Evolutionary conservation across 305 asterid species (phyloP).

Genomic region (Ilex paraguariensis): DNA sequence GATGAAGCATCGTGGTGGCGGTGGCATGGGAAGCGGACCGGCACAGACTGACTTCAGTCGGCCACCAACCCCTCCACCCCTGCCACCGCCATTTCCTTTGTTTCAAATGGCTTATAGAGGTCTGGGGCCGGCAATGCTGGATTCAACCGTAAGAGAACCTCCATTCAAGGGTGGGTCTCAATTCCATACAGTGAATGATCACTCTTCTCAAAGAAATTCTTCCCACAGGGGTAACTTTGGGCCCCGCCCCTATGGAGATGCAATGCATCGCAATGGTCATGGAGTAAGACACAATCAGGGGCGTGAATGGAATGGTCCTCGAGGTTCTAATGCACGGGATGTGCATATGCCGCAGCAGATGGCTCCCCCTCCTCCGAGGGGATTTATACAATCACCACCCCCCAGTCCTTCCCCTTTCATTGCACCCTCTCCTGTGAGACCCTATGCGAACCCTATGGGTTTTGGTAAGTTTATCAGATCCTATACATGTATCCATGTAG

Average conservation of each 20-base stretch:
- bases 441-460: conserved; percentile 52
- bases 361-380: conserved; percentile 47
- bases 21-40: conserved; percentile 43
- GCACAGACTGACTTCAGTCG: conserved; percentile 44
- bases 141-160: conserved; percentile 44
- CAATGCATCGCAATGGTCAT: conserved; percentile 50
- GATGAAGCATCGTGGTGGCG: conserved; percentile 49
- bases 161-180: conserved; percentile 48
- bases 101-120: conserved; percentile 35
- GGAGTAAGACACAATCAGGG: conserved; percentile 76
- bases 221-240: conserved; percentile 62
- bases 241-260: conserved; percentile 73
- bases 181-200: conserved; percentile 43
- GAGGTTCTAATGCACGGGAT: conserved; percentile 24
- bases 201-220: conserved; percentile 43
- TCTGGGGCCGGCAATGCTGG: conserved; percentile 47
- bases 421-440: conserved; percentile 49
- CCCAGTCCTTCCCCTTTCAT: conserved; percentile 54
- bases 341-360: conserved; percentile 50
- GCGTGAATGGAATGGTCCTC: conserved; percentile 21
- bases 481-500: neutral
- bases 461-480: conserved; percentile 45
- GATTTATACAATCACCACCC: conserved; percentile 54
- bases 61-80: conserved; percentile 41
- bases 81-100: conserved; percentile 53